Evolutionary conservation across 108 stramenopile genomes (phyloP).

Genomic region (Cylindrotheca fusiformis): DNA sequence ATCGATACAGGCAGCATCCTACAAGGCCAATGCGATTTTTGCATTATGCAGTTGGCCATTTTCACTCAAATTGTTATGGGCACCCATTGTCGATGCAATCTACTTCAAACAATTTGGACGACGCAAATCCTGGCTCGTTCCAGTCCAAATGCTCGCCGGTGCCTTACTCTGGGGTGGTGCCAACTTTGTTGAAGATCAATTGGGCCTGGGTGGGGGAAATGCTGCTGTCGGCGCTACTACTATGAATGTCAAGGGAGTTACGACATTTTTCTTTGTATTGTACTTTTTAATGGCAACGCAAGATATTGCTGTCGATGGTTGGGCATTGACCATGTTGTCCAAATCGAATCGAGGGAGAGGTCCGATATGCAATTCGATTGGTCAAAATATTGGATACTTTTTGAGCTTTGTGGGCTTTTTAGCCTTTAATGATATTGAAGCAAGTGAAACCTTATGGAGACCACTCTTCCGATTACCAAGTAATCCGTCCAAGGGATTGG

Average conservation of each 20-base stretch:
- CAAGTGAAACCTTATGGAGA: constrained; percentile 80
- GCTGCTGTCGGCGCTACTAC: constrained; percentile 1
- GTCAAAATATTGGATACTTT: constrained; percentile 97
- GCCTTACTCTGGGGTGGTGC: constrained; percentile 75
- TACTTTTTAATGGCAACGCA: constrained; percentile 99
- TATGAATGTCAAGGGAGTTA: constrained; percentile 81
- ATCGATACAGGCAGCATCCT: constrained; percentile 65
- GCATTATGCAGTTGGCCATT: constrained; percentile 95
- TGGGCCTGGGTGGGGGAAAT: constrained; percentile 44
- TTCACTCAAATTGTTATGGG: constrained; percentile 97
- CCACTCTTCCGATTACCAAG: constrained; percentile 61
- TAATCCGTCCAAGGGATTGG: constrained; percentile 60
- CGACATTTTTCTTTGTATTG: constrained; percentile 90
- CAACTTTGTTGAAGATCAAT: constrained; percentile 77
- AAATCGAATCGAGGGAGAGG: constrained; percentile 93
- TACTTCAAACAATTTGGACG: constrained; percentile 88
- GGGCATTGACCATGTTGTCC: constrained; percentile 98
- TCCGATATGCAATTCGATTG: constrained; percentile 94
- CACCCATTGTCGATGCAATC: constrained; percentile 97
- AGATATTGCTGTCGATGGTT: constrained; percentile 99
- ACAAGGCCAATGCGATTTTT: constrained; percentile 96
- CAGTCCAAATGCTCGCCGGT: constrained; percentile 93
- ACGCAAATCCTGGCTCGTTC: constrained; percentile 97
- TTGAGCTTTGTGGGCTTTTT: constrained; percentile 95
- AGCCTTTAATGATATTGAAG: constrained; percentile 92